Percentiles rank a stretch among this genome's conserved stretches.
Evolutionary conservation across 768 basidiomycete species (phyloP).

Genomic region (Macrocybe gigantea): DNA sequence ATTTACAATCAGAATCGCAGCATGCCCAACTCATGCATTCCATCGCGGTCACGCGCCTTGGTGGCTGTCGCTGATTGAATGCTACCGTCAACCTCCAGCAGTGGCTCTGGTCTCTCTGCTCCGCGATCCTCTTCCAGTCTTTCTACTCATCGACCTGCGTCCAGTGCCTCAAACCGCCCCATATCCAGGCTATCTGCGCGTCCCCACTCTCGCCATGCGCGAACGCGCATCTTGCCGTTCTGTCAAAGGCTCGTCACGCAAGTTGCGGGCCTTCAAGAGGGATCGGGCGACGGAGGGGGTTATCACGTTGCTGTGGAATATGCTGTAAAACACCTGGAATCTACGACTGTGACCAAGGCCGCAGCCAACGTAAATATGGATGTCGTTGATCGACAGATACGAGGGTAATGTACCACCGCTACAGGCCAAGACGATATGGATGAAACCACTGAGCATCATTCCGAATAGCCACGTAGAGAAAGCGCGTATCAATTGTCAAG

Average conservation of each 20-base stretch:
- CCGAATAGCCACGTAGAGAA: slow-evolving; percentile 52
- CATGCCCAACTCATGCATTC: not conserved
- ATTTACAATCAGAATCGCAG: not conserved
- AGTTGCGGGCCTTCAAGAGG: slow-evolving; percentile 45
- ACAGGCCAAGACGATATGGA: not conserved
- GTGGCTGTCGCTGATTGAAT: not conserved
- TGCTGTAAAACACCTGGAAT: slow-evolving; percentile 54
- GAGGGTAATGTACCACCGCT: slow-evolving; percentile 39
- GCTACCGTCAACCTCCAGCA: slow-evolving; percentile 17
- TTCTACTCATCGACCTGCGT: slow-evolving; percentile 20
- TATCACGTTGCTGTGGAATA: slow-evolving; percentile 49
- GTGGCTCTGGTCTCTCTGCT: slow-evolving; percentile 13
- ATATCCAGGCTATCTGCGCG: slow-evolving; percentile 23
- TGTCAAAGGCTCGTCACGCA: slow-evolving; percentile 50
- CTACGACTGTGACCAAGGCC: slow-evolving; percentile 46
- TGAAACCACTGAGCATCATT: no score
- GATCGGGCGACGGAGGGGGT: slow-evolving; percentile 26
- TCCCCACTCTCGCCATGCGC: slow-evolving; percentile 41
- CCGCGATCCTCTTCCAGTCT: slow-evolving; percentile 37
- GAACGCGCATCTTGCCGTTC: slow-evolving; percentile 48
- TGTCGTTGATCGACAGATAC: slow-evolving; percentile 48
- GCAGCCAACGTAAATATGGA: slow-evolving; percentile 51
- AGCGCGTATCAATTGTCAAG: slow-evolving; percentile 61
- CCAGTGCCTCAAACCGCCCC: slow-evolving; percentile 15
- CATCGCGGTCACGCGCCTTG: not conserved